phyloP scores from a whole-genome alignment of 257 asterid genomes.

The Nicotiana undulata region DNA sequence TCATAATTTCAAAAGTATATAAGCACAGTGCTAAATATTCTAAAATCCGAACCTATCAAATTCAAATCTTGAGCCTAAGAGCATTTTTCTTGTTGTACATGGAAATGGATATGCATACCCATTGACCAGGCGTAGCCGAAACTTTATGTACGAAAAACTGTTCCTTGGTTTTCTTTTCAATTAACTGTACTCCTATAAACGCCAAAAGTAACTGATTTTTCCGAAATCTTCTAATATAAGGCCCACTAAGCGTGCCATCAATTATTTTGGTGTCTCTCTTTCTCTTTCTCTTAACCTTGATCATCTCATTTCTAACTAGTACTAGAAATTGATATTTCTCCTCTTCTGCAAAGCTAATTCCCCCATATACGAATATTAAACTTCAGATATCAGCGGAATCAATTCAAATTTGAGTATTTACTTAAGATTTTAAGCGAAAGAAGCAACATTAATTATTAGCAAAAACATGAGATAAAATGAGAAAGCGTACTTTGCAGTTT shows the following conservation, averaged over 20 bases:
- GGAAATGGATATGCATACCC: not conserved
- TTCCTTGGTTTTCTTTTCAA: not conserved
- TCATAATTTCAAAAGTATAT: no score
- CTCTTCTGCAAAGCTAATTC: not conserved
- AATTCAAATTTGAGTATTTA: not conserved
- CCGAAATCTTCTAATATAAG: not conserved
- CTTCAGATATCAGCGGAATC: not conserved
- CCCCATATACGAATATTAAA: not conserved
- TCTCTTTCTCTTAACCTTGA: not conserved
- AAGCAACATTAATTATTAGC: not conserved
- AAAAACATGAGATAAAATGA: not conserved
- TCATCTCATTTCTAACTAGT: not conserved
- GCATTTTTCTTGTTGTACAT: not conserved
- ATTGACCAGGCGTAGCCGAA: not conserved
- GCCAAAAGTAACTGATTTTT: not conserved
- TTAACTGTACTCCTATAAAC: not conserved
- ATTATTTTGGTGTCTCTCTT: not conserved
- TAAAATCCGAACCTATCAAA: no score
- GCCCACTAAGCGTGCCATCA: not conserved
- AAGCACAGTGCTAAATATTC: no score
- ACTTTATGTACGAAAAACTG: not conserved
- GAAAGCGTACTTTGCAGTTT: slow-evolving; percentile 50
- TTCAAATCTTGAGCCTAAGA: no score
- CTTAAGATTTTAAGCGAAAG: not conserved
- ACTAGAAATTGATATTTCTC: not conserved